These are phyloP conservation scores for Juglanconis sp. DNA, from an alignment of 2,329 filamentous ascomycete genomes.

Conservation along the genomic window DNA sequence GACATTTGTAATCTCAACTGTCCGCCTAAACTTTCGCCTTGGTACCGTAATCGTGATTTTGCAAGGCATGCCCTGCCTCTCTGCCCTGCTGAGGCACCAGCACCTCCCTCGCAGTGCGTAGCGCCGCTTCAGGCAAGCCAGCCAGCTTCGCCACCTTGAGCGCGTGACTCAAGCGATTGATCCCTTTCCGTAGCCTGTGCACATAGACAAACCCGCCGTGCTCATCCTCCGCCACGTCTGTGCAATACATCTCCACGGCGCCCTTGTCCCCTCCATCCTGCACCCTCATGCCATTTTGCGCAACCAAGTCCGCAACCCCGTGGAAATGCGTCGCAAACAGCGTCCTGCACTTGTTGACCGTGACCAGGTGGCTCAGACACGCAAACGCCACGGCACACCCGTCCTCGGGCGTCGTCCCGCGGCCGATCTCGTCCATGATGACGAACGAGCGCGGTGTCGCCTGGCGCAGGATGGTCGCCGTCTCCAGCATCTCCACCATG, in stretches of 20 bases:
- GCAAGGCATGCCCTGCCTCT: neutral
- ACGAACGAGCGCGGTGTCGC: slow-evolving; percentile 85
- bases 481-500: slow-evolving; percentile 99
- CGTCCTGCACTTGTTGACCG: slow-evolving; percentile 72
- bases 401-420: slow-evolving; percentile 91
- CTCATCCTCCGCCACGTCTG: slow-evolving; percentile 76
- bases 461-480: slow-evolving; percentile 80
- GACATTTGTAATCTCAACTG: neutral
- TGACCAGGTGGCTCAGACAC: slow-evolving; percentile 77
- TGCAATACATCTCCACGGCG: slow-evolving; percentile 74
- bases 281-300: slow-evolving; percentile 42
- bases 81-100: slow-evolving; percentile 32
- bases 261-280: slow-evolving; percentile 32
- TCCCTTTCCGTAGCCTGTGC: slow-evolving; percentile 74
- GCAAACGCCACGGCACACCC: slow-evolving; percentile 88
- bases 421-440: slow-evolving; percentile 97
- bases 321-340: slow-evolving; percentile 98
- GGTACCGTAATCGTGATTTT: neutral
- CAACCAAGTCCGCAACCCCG: slow-evolving; percentile 72
- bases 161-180: slow-evolving; percentile 86
- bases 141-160: slow-evolving; percentile 91
- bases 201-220: slow-evolving; percentile 77
- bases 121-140: slow-evolving; percentile 70
- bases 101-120: slow-evolving; percentile 63
- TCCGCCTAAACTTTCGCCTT: neutral